Conservation (phyloP, 495 filamentous ascomycete species). For the Penicillium roqueforti region DNA sequence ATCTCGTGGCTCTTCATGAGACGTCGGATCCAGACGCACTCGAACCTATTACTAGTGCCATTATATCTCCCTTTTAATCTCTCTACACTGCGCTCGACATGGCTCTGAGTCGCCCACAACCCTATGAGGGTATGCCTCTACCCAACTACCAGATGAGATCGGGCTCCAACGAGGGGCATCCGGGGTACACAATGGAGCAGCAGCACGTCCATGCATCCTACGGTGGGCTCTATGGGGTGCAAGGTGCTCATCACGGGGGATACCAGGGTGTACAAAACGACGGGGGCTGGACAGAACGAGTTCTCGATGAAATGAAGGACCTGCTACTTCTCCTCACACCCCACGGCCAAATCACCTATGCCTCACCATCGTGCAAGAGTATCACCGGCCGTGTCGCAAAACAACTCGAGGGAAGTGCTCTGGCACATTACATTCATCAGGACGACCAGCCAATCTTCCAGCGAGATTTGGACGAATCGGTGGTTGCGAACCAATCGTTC, state of each 20-base stretch:
- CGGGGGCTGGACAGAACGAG: slow-evolving; percentile 82
- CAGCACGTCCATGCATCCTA: slow-evolving; percentile 18
- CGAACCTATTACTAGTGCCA: not conserved
- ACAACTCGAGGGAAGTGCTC: slow-evolving; percentile 68
- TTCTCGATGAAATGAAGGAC: slow-evolving; percentile 87
- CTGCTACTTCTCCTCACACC: slow-evolving; percentile 82
- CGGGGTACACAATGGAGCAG: slow-evolving; percentile 14
- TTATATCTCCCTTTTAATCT: not conserved
- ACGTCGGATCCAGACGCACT: not conserved
- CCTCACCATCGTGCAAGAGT: slow-evolving; percentile 71
- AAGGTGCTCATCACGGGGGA: slow-evolving; percentile 43
- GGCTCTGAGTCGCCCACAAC: slow-evolving; percentile 15
- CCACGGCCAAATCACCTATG: slow-evolving; percentile 77
- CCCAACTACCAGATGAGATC: slow-evolving; percentile 10
- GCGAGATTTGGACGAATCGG: slow-evolving; percentile 86
- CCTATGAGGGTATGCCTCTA: slow-evolving; percentile 10
- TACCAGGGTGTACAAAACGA: slow-evolving; percentile 80
- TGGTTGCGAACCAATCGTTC: slow-evolving; percentile 71
- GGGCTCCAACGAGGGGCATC: slow-evolving; percentile 13
- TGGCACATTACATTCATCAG: slow-evolving; percentile 77
- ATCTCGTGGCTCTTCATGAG: not conserved
- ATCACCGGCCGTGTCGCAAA: slow-evolving; percentile 71
- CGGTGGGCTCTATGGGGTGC: slow-evolving; percentile 48
- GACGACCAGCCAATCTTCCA: slow-evolving; percentile 85
- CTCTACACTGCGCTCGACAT: slow-evolving; percentile 6